Evolutionary conservation across 495 filamentous ascomycete genomes (phyloP).

Genomic region (Lasiosphaeria ovina): DNA sequence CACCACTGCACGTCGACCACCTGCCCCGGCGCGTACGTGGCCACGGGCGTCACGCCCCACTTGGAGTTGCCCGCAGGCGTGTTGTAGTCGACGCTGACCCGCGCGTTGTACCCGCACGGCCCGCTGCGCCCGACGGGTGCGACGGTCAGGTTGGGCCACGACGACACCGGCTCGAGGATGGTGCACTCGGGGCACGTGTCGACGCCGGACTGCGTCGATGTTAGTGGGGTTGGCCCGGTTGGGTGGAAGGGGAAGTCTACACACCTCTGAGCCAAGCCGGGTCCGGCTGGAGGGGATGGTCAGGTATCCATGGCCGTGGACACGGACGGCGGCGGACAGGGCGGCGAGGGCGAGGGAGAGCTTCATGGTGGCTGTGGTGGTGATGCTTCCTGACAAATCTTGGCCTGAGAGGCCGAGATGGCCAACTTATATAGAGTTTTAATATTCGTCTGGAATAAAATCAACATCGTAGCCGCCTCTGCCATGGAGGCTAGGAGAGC

Average conservation of each 20-base stretch:
- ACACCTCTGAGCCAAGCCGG: constrained; percentile 46
- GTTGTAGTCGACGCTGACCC: constrained; percentile 57
- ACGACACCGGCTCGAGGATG: constrained; percentile 53
- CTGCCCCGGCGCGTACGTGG: constrained; percentile 46
- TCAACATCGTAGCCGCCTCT: too few relatives aligned
- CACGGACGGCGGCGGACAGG: constrained; percentile 17
- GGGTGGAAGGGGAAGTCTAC: too few relatives aligned
- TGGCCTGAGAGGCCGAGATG: neutral
- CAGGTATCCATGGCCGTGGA: constrained; percentile 49
- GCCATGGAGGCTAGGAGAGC: too few relatives aligned
- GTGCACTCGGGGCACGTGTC: constrained; percentile 57
- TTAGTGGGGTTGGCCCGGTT: neutral
- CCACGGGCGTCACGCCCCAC: constrained; percentile 48
- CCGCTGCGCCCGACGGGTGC: constrained; percentile 52
- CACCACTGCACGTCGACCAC: constrained; percentile 55
- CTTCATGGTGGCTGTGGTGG: constrained; percentile 20
- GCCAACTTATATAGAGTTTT: neutral
- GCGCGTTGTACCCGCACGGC: constrained; percentile 56
- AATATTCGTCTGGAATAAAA: neutral
- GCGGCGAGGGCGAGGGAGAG: constrained; percentile 6
- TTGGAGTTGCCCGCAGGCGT: constrained; percentile 30
- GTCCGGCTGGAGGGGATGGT: constrained; percentile 48
- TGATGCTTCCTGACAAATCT: neutral
- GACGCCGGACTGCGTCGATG: constrained; percentile 39
- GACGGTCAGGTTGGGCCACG: constrained; percentile 50